Percentiles rank a stretch among this genome's conserved stretches.
Conservation (phyloP, 176 grass and related monocot species). For the Oryza longistaminata region DNA sequence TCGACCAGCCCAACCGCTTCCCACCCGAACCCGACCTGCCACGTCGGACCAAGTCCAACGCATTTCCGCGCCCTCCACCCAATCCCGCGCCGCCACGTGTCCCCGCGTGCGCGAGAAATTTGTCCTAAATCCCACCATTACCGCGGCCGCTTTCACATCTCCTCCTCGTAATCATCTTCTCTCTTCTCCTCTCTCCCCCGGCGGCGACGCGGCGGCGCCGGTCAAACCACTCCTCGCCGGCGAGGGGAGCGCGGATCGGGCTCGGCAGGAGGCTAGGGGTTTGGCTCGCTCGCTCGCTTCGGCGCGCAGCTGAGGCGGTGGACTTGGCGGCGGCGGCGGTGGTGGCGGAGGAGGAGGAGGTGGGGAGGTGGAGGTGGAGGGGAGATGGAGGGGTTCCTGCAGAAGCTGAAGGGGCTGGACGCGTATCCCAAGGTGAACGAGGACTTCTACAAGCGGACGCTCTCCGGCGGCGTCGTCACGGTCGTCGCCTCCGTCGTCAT, state of each 20-base stretch:
- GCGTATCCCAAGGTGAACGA: constrained; percentile 98
- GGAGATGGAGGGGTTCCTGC: constrained; percentile 66
- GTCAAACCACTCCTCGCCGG: constrained; percentile 36
- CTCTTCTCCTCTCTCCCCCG: neutral
- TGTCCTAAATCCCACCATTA: constrained; percentile 27
- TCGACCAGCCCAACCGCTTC: neutral
- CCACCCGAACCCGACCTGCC: constrained; percentile 33
- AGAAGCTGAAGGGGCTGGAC: constrained; percentile 83
- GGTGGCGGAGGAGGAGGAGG: no score
- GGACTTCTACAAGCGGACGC: constrained; percentile 94
- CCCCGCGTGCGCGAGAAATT: neutral
- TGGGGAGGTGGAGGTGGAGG: no score
- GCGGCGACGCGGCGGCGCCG: constrained; percentile 27
- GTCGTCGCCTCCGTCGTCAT: constrained; percentile 76
- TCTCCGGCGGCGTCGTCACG: constrained; percentile 94
- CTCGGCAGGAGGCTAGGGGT: constrained; percentile 9
- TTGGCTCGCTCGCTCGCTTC: no score
- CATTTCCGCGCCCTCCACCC: constrained; percentile 13
- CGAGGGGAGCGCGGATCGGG: constrained; percentile 26
- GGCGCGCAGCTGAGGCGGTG: neutral
- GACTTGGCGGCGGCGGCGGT: neutral
- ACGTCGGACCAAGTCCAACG: constrained; percentile 38
- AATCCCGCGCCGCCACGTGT: constrained; percentile 7
- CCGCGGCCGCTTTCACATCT: neutral
- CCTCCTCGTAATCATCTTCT: constrained; percentile 38